Percentiles rank a stretch among this genome's conserved stretches.
Conservation (phyloP, 1,284 basidiomycete species). For the Volvariella volvacea region DNA sequence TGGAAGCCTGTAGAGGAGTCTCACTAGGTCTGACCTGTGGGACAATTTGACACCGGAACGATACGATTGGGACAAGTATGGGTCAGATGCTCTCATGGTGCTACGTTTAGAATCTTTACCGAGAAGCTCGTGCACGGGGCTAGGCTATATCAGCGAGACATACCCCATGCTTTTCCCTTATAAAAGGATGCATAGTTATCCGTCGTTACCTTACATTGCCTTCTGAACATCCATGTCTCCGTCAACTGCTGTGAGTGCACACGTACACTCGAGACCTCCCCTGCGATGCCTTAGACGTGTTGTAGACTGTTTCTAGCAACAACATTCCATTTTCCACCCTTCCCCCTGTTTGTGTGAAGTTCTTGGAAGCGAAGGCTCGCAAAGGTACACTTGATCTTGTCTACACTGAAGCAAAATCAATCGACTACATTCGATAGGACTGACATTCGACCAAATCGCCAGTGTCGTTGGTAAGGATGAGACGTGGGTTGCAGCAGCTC, state of each 20-base stretch:
- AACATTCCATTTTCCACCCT: constrained; percentile 45
- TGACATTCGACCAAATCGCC: constrained; percentile 72
- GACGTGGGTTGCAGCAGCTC: constrained; percentile 83
- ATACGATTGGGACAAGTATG: too few species aligned
- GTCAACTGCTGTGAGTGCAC: constrained; percentile 2
- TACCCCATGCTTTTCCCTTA: too few species aligned
- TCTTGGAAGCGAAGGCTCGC: constrained; percentile 65
- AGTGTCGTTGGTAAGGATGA: constrained; percentile 71
- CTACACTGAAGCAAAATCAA: too few species aligned
- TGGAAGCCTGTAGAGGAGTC: constrained; percentile 55
- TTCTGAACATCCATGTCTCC: constrained; percentile 1
- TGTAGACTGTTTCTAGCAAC: constrained; percentile 36
- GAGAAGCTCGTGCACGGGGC: too few species aligned
- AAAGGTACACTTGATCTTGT: constrained; percentile 41
- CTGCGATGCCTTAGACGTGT: constrained; percentile 29
- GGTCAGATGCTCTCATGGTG: too few species aligned
- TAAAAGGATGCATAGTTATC: too few species aligned
- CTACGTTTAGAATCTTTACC: too few species aligned
- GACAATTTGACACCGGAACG: too few species aligned
- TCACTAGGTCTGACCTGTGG: constrained; percentile 7
- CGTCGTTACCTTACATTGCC: too few species aligned
- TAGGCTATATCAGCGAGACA: too few species aligned
- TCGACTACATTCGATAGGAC: constrained; percentile 32
- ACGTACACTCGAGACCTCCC: constrained; percentile 24
- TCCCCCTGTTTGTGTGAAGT: constrained; percentile 39